Base-by-base conservation (phyloP, 495 filamentous ascomycete species). In the Hyaloscypha finlandica region DNA sequence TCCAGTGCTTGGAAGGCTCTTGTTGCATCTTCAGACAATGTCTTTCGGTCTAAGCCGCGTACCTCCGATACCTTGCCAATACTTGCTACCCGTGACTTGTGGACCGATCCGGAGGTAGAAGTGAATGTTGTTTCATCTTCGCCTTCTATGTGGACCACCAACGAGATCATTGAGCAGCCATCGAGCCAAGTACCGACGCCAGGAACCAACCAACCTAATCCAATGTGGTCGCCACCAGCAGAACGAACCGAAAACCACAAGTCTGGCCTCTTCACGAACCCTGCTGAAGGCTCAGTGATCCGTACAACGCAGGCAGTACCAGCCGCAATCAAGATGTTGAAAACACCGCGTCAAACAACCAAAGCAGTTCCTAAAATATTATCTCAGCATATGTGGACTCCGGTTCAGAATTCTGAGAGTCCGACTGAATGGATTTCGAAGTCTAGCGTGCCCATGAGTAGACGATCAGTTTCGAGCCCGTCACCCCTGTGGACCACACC, bases 401-500 rank as follows among this genome's bases (percentile, higher is more conserved):
- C 11, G n/a, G 22, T 14, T 6, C 39, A 55, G 12, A 60, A 8
- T 11, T 8, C 35, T 6, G 33, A 56, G 19, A 19, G 60, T 20
- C 39, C 31, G 16, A 68, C 30, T 29, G 31, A 39, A 14, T 68
- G 63, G 63, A 65, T 63, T 19, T 31, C 58, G 8, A 55, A 55
- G 20, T 35, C n/a, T 20, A 32, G 16, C 48, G 61, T 35, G 16
- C 33, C 37, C 32, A 70, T 32, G 11, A 31, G 4, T 16, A 31
- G 22, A 59, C 66, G 61, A 6, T 54, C 39, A 19, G 45, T 5
- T 20, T 6, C 25, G 14, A 19, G 16, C 16, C 22, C 55, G 9
- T 20, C 31, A 4, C 31, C 11, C 31, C 19, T 77, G 57, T 77
- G 75, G 75, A 64, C 66, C 33, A 62, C 68, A n/a, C 32, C 37